phyloP scores from a whole-genome alignment of 345 rosid genomes.

The Barbarea vulgaris region DNA sequence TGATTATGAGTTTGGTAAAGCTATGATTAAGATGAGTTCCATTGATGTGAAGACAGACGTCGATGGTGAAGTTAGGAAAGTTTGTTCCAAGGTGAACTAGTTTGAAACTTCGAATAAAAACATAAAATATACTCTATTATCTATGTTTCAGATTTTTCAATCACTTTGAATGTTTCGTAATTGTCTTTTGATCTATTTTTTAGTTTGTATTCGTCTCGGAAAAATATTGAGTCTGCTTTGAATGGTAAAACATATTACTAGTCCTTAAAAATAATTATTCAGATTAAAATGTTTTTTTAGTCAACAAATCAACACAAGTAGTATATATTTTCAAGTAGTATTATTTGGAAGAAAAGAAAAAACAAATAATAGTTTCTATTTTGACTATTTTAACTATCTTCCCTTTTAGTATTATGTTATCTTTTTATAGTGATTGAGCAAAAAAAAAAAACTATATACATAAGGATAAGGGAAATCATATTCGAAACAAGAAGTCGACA shows the following conservation, averaged over 20 bases:
- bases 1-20: conserved; percentile 57
- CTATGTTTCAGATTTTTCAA: neutral
- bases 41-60: conserved; percentile 68
- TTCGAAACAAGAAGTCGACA: neutral
- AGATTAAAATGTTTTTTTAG: neutral
- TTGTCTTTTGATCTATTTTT: neutral
- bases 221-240: neutral
- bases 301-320: neutral
- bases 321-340: no score
- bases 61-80: conserved; percentile 65
- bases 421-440: neutral
- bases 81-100: conserved; percentile 67
- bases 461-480: neutral
- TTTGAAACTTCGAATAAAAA: neutral
- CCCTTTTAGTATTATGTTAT: neutral
- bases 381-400: neutral
- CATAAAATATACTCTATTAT: neutral
- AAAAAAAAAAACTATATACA: neutral
- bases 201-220: neutral
- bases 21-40: conserved; percentile 80
- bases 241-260: neutral
- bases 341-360: neutral
- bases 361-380: neutral
- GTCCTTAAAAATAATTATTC: neutral
- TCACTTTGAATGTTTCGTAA: neutral